These are phyloP conservation scores for Phytophthora sp. DNA, from an alignment of 352 stramenopile species.

Conservation along the genomic window DNA sequence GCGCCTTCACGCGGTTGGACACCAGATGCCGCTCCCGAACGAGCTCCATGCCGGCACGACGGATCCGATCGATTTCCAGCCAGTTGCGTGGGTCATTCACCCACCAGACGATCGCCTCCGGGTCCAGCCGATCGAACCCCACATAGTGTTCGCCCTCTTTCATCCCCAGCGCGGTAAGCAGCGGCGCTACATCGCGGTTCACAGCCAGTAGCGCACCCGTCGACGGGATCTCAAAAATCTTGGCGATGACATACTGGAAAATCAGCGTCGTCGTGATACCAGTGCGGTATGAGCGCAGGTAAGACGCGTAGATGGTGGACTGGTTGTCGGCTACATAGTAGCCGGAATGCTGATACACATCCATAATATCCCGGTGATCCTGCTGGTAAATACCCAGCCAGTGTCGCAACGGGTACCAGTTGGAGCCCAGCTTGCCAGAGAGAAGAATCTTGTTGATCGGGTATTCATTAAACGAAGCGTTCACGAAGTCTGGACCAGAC, in stretches of 20 bases:
- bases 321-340: slow-evolving; percentile 67
- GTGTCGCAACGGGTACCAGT: slow-evolving; percentile 71
- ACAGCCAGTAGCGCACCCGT: slow-evolving; percentile 70
- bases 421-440: slow-evolving; percentile 53
- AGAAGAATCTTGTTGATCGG: slow-evolving; percentile 83
- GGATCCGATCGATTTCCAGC: slow-evolving; percentile 63
- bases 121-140: slow-evolving; percentile 61
- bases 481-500: slow-evolving; percentile 65
- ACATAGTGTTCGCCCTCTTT: slow-evolving; percentile 70
- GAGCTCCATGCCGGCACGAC: slow-evolving; percentile 56
- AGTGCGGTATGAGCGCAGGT: slow-evolving; percentile 73
- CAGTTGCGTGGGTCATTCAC: slow-evolving; percentile 54
- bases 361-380: slow-evolving; percentile 54
- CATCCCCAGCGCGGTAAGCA: slow-evolving; percentile 63
- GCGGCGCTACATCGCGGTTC: slow-evolving; percentile 61
- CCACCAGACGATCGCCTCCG: slow-evolving; percentile 56
- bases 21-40: slow-evolving; percentile 68
- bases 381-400: slow-evolving; percentile 68
- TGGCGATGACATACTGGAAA: slow-evolving; percentile 80
- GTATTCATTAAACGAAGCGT: slow-evolving; percentile 64
- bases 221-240: slow-evolving; percentile 84
- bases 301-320: slow-evolving; percentile 67
- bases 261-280: slow-evolving; percentile 77
- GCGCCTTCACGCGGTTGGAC: slow-evolving; percentile 57
- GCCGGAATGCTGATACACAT: slow-evolving; percentile 66